Evolutionary conservation across 257 asterid genomes (phyloP).

Genomic region (Solanum gandarillasii): DNA sequence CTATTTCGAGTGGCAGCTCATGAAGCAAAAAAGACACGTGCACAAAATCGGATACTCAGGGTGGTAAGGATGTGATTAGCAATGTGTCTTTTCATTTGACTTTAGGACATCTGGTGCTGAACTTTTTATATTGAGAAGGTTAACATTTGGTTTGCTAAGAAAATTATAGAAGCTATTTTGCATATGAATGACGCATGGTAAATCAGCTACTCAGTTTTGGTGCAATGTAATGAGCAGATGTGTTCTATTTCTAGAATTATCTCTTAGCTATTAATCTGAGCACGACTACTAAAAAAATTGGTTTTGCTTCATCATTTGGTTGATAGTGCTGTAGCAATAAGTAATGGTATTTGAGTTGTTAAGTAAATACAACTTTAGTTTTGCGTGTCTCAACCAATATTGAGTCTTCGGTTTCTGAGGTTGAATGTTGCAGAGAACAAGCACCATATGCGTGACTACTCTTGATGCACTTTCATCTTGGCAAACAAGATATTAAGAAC

Average conservation of each 20-base stretch:
- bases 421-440: background rate
- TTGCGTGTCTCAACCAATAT: background rate
- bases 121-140: background rate
- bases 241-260: background rate
- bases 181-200: background rate
- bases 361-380: background rate
- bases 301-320: background rate
- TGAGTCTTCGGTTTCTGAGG: background rate
- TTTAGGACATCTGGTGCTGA: background rate
- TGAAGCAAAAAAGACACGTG: constrained; percentile 87
- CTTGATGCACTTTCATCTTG: background rate
- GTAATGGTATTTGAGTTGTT: background rate
- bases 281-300: background rate
- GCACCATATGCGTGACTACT: background rate
- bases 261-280: background rate
- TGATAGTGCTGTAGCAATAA: background rate
- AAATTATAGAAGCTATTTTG: background rate
- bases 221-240: background rate
- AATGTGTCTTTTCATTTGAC: background rate
- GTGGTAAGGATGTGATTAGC: constrained; percentile 49
- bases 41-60: constrained; percentile 70
- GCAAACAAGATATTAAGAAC: background rate
- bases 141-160: background rate
- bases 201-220: background rate
- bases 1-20: constrained; percentile 75